Conservation (phyloP, 805 yeast species). For the Ogataea trehalophila region DNA sequence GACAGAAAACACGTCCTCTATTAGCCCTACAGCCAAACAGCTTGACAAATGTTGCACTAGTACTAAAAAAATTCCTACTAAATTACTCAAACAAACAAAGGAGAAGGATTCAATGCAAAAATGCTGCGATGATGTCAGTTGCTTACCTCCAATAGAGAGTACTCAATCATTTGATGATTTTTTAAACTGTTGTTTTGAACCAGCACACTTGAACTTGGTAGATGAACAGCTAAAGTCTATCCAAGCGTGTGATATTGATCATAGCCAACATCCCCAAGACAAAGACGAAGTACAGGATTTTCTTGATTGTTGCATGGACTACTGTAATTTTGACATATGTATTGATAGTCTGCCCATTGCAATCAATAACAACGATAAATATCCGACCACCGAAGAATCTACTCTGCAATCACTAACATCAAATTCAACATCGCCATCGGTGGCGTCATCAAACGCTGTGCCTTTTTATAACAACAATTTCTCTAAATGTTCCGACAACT, state of each 20-base stretch:
- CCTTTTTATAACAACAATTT: not conserved
- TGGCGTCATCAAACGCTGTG: too few relatives aligned
- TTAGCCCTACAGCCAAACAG: not conserved
- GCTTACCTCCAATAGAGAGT: conserved; percentile 4
- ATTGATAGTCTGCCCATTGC: not conserved
- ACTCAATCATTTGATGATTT: conserved; percentile 16
- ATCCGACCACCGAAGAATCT: not conserved
- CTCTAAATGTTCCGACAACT: not conserved
- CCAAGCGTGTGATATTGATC: conserved; percentile 1
- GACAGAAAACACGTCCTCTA: not conserved
- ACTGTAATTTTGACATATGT: conserved; percentile 22
- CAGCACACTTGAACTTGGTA: conserved; percentile 14
- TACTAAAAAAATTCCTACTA: not conserved
- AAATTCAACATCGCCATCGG: too few relatives aligned
- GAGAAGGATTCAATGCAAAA: conserved; percentile 1
- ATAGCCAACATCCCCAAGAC: conserved; percentile 2
- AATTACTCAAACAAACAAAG: not conserved
- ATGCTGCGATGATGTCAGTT: conserved; percentile 6
- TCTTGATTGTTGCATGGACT: conserved; percentile 23
- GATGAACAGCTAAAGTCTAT: not conserved
- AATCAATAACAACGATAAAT: not conserved
- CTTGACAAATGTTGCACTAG: not conserved
- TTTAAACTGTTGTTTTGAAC: conserved; percentile 22
- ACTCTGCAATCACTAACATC: too few relatives aligned
- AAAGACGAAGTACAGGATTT: not conserved